Percentiles rank a stretch among this genome's conserved stretches.
phyloP scores from a whole-genome alignment of 768 basidiomycete species.

The Boletales sp. region DNA sequence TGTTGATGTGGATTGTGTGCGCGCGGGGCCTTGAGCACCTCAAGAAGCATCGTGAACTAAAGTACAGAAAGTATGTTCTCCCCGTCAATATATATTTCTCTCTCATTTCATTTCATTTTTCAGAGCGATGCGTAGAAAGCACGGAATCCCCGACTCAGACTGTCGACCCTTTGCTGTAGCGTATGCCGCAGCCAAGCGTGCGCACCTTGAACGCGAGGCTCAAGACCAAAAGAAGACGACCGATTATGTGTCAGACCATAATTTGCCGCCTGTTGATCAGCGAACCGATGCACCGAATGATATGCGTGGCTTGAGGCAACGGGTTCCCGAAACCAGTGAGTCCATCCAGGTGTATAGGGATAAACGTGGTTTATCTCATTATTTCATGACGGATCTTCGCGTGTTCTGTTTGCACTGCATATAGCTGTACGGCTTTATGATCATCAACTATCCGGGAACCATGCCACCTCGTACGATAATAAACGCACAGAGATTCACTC shows the following conservation, averaged over 20 bases:
- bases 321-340: slow-evolving; percentile 47
- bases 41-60: slow-evolving; percentile 58
- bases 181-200: slow-evolving; percentile 65
- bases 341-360: slow-evolving; percentile 20
- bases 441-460: slow-evolving; percentile 18
- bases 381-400: slow-evolving; percentile 24
- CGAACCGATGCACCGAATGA: slow-evolving; percentile 32
- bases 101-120: slow-evolving; percentile 11
- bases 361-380: slow-evolving; percentile 21
- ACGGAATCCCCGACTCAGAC: slow-evolving; percentile 84
- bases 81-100: background rate
- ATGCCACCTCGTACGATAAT: slow-evolving; percentile 10
- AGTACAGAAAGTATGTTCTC: slow-evolving; percentile 57
- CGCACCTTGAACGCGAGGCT: slow-evolving; percentile 51
- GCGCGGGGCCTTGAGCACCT: slow-evolving; percentile 43
- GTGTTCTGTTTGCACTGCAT: slow-evolving; percentile 16
- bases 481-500: slow-evolving; percentile 17
- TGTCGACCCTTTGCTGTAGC: slow-evolving; percentile 83
- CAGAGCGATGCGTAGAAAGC: slow-evolving; percentile 69
- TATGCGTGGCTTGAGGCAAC: slow-evolving; percentile 39
- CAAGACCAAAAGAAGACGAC: slow-evolving; percentile 34
- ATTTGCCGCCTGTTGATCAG: slow-evolving; percentile 22
- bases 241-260: slow-evolving; percentile 25
- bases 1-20: slow-evolving; percentile 31
- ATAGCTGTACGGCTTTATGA: slow-evolving; percentile 18